Evolutionary conservation across 257 asterid genomes (phyloP).

Genomic region (Echites panduratus): DNA sequence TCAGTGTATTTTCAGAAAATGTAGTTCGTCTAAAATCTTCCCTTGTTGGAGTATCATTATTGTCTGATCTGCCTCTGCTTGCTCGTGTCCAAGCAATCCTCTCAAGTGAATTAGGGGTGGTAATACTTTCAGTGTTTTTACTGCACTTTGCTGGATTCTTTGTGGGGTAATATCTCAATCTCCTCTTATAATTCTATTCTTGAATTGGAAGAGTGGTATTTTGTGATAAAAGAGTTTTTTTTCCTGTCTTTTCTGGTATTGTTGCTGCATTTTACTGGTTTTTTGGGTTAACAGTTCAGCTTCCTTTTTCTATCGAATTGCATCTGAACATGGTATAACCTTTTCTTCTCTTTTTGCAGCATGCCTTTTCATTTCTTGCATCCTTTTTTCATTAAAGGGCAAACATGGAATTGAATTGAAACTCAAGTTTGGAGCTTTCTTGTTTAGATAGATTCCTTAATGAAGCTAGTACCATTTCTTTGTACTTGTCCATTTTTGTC

Average conservation of each 20-base stretch:
- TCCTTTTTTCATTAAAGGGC: neutral
- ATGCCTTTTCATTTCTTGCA: neutral
- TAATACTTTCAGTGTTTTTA: slow-evolving; percentile 60
- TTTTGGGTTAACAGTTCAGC: slow-evolving; percentile 57
- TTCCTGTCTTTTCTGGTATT: slow-evolving; percentile 23
- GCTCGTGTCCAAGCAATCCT: slow-evolving; percentile 38
- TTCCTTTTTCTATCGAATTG: neutral
- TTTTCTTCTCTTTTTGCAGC: neutral
- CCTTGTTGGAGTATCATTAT: slow-evolving; percentile 35
- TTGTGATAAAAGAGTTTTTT: neutral
- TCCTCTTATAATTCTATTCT: neutral
- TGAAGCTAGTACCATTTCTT: neutral
- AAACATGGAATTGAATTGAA: neutral
- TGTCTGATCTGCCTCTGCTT: slow-evolving; percentile 47
- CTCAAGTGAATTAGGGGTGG: slow-evolving; percentile 53
- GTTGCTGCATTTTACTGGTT: slow-evolving; percentile 60
- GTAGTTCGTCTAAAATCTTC: slow-evolving; percentile 59
- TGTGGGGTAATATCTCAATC: slow-evolving; percentile 58
- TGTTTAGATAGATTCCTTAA: neutral
- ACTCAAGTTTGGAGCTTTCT: neutral
- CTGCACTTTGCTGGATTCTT: slow-evolving; percentile 81
- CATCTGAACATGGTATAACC: neutral
- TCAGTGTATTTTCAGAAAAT: slow-evolving; percentile 83
- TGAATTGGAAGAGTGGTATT: neutral
- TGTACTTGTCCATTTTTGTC: neutral